phyloP scores from a whole-genome alignment of 768 basidiomycete species.

The Pleurotus platypus region DNA sequence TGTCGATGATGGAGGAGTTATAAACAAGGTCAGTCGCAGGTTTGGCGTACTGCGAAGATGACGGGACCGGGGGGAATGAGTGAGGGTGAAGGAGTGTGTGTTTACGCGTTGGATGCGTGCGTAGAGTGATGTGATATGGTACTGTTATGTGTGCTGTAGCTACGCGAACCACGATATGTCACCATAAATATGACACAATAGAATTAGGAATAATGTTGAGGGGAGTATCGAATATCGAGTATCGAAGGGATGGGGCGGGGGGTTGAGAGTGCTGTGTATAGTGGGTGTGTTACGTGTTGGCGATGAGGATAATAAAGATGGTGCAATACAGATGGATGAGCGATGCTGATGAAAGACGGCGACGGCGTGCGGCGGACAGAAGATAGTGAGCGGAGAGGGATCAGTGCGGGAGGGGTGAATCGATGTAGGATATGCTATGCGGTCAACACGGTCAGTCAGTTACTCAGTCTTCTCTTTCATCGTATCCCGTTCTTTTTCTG shows the following conservation, averaged over 20 bases:
- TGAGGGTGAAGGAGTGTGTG: not conserved
- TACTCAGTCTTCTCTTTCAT: not conserved
- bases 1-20: no score
- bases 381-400: no score
- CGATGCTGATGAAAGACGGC: no score
- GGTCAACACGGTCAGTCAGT: not conserved
- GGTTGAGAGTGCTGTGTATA: not conserved
- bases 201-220: not conserved
- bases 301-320: not conserved
- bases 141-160: not conserved
- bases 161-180: not conserved
- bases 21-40: not conserved
- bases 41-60: not conserved
- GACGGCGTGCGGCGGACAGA: no score
- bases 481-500: constrained; percentile 14
- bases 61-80: not conserved
- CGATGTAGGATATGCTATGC: no score
- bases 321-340: not conserved
- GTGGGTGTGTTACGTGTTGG: no score
- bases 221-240: not conserved
- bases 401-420: no score
- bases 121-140: not conserved
- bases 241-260: not conserved
- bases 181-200: not conserved
- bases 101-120: not conserved